Evolutionary conservation across 1,139 yeast genomes (phyloP), one percentile per base, ranked within the genome.

Genomic region (Sugiyamaella japonica): DNA sequence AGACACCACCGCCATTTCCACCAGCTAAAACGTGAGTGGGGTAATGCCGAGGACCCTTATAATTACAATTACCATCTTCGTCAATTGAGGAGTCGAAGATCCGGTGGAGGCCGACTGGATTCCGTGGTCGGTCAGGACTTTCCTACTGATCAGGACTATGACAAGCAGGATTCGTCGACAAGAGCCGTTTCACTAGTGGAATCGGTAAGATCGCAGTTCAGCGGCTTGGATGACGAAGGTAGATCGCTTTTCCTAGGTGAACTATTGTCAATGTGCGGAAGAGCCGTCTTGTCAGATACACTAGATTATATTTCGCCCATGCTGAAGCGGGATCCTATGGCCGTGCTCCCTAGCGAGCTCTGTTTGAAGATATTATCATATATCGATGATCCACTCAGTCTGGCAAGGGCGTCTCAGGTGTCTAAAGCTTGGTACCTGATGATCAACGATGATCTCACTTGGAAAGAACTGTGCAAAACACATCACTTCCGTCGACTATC

Each of bases 251-350:
- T 70, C 40, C 58, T 73, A 41, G 54, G 63, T 45, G 60, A 61
- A 37, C 57, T 73, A 50, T 62, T 73, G 25, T 55, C 59, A 31
- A 58, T 58, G 29, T 70, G 71, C 45, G 66, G 66, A 28, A 65
- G 68, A 87, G 95, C 17, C 89, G 72, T 69, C 34, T 74, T 93
- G 29, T 85, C 95, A 12, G 82, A 82, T 56, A 79, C 90, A 5
- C 80, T 89, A 6, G 85, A 85, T 63, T 95, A 86, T 66, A 86
- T 93, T 13, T 81, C 85, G 25, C 81, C 85, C 34, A 73, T 89
- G 68, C 84, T 93, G 56, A 83, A 89, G 62, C 86, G 89, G 57
- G 99, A 93, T 70, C 95, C 93, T 63, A 85, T 93, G 57, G 78
- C 85, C 40, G 83, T 88, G 12, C 76, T 93, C 50, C 99, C 99